Conservation (phyloP, 192 early-diverging fungal species). For the Podochytrium sp. region DNA sequence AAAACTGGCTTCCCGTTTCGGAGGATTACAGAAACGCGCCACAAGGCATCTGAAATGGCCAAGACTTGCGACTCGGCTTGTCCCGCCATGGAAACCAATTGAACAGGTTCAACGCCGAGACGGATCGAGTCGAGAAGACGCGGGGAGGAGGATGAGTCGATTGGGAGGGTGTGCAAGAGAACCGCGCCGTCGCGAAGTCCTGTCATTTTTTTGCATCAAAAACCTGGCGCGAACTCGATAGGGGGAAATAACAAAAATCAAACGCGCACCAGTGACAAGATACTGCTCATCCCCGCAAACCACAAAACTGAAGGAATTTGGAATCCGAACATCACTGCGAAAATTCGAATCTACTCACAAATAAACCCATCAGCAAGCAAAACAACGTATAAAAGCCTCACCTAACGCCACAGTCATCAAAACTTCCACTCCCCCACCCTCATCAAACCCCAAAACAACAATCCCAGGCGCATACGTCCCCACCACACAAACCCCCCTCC, state of each 20-base stretch:
- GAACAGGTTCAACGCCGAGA: conserved; percentile 9
- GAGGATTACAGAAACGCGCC: background rate
- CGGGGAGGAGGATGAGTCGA: background rate
- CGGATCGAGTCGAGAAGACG: background rate
- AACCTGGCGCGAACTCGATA: no score
- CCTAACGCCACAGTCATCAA: background rate
- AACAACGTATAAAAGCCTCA: background rate
- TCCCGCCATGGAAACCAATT: background rate
- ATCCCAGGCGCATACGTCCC: background rate
- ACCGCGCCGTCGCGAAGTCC: background rate
- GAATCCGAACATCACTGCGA: no score
- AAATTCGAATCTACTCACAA: no score
- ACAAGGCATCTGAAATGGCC: background rate
- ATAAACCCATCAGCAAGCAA: background rate
- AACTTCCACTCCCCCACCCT: background rate
- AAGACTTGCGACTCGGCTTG: background rate
- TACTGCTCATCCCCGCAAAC: no score
- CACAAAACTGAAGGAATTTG: no score
- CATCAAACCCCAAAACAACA: background rate
- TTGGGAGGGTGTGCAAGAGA: background rate
- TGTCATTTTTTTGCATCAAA: no score
- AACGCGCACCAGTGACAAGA: no score
- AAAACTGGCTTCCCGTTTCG: background rate
- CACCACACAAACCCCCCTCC: background rate
- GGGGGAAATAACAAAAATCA: no score